These are phyloP conservation scores for Nasturtium officinale DNA, from an alignment of 345 rosid species.

Conservation along the genomic window DNA sequence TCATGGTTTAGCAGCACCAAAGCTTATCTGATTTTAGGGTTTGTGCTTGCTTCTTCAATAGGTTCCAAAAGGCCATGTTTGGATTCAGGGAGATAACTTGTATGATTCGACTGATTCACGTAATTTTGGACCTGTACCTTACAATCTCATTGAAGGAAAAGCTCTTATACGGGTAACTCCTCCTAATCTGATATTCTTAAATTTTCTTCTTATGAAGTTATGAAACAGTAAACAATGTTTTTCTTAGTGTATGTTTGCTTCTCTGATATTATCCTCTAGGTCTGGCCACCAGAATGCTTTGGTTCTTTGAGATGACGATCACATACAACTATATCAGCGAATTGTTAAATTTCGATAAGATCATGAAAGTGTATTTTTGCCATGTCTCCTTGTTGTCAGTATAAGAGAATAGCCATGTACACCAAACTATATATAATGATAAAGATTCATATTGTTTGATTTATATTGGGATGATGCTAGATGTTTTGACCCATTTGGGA, in stretches of 20 bases:
- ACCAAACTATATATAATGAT: not conserved
- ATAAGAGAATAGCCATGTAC: conserved; percentile 11
- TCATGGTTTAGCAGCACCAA: too few species aligned
- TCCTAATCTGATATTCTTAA: not conserved
- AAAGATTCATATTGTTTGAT: not conserved
- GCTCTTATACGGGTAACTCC: conserved; percentile 63
- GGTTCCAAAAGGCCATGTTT: conserved; percentile 88
- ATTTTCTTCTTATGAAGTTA: not conserved
- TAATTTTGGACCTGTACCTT: conserved; percentile 75
- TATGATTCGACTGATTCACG: conserved; percentile 78
- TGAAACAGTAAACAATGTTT: not conserved
- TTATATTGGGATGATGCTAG: not conserved
- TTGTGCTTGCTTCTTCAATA: conserved; percentile 21
- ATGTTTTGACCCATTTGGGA: not conserved
- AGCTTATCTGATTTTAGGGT: conserved; percentile 2
- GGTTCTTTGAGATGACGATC: conserved; percentile 49
- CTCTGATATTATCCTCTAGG: conserved; percentile 39
- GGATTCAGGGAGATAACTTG: conserved; percentile 89
- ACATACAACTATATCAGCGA: too few species aligned
- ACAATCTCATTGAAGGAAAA: conserved; percentile 79
- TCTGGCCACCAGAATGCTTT: conserved; percentile 69
- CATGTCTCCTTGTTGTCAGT: not conserved
- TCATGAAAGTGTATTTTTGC: not conserved
- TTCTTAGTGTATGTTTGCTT: not conserved
- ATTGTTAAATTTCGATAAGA: not conserved